Percentiles rank a stretch among this genome's conserved stretches.
Evolutionary conservation across 768 basidiomycete genomes (phyloP).

Genomic region (Collybia sp.): DNA sequence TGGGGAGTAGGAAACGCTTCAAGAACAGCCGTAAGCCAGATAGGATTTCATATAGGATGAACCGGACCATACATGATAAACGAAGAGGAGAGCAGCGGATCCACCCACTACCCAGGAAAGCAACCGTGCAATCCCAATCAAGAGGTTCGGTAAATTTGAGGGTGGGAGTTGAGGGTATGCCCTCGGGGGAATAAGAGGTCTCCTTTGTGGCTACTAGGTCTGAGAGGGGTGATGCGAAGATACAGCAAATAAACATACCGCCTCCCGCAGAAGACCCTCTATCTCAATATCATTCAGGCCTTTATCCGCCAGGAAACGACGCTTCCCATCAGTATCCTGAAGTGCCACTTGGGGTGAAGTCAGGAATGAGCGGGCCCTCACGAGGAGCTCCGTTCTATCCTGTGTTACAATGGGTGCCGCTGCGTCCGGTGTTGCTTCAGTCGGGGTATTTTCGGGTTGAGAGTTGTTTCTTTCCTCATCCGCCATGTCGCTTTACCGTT

Average conservation of each 20-base stretch:
- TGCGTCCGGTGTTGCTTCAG: slow-evolving; percentile 1
- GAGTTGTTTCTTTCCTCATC: too few relatives aligned
- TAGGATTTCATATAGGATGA: neutral
- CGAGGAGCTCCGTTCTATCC: slow-evolving; percentile 39
- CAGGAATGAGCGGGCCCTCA: slow-evolving; percentile 61
- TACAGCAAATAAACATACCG: slow-evolving; percentile 32
- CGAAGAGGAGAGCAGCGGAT: slow-evolving; percentile 49
- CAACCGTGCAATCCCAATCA: slow-evolving; percentile 57
- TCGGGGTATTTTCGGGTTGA: neutral
- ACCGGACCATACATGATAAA: slow-evolving; percentile 57
- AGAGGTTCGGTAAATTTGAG: slow-evolving; percentile 61
- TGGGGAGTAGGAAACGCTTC: slow-evolving; percentile 68
- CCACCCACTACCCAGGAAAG: slow-evolving; percentile 67
- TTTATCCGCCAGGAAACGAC: slow-evolving; percentile 64
- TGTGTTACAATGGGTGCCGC: neutral
- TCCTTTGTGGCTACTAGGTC: slow-evolving; percentile 20
- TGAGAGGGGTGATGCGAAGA: neutral
- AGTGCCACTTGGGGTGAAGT: slow-evolving; percentile 57
- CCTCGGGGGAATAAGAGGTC: slow-evolving; percentile 62
- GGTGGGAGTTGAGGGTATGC: slow-evolving; percentile 70
- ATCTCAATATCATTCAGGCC: slow-evolving; percentile 63
- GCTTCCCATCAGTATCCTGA: slow-evolving; percentile 53
- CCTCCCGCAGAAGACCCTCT: slow-evolving; percentile 48
- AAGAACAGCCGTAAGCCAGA: slow-evolving; percentile 7
- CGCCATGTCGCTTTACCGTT: too few relatives aligned